A percentile compares a stretch with the other conserved stretches of the same genome.
Conservation (phyloP, 129 eudicot species). For the Oenanthe sinensis region DNA sequence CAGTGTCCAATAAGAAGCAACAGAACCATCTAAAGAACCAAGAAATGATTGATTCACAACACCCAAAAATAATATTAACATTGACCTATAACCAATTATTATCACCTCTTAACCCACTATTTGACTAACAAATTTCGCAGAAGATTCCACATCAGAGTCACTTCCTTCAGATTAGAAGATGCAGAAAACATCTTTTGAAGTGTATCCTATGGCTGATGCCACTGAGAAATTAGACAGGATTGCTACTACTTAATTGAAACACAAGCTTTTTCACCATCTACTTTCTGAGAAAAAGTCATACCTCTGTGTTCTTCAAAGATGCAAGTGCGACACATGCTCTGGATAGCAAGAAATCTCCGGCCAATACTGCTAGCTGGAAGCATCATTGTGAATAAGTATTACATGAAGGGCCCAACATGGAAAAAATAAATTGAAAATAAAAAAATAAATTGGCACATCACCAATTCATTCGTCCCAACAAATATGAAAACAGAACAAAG, state of each 20-base stretch:
- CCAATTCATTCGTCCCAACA: not conserved
- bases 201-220: not conserved
- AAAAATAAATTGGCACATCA: not conserved
- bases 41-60: not conserved
- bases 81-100: not conserved
- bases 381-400: not conserved
- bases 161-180: not conserved
- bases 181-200: not conserved
- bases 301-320: conserved; percentile 88
- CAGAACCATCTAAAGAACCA: not conserved
- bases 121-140: not conserved
- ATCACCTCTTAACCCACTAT: not conserved
- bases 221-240: not conserved
- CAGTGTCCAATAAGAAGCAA: not conserved
- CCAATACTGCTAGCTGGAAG: conserved; percentile 82
- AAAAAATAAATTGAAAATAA: not conserved
- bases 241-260: not conserved
- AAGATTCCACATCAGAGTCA: not conserved
- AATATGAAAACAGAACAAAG: not conserved
- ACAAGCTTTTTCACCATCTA: not conserved
- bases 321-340: conserved; percentile 95
- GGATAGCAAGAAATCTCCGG: conserved; percentile 92
- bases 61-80: not conserved
- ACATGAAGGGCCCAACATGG: not conserved
- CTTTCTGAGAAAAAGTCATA: conserved; percentile 10